Base-by-base conservation (phyloP, 1,284 basidiomycete genomes). In the Tilletia setariae region DNA sequence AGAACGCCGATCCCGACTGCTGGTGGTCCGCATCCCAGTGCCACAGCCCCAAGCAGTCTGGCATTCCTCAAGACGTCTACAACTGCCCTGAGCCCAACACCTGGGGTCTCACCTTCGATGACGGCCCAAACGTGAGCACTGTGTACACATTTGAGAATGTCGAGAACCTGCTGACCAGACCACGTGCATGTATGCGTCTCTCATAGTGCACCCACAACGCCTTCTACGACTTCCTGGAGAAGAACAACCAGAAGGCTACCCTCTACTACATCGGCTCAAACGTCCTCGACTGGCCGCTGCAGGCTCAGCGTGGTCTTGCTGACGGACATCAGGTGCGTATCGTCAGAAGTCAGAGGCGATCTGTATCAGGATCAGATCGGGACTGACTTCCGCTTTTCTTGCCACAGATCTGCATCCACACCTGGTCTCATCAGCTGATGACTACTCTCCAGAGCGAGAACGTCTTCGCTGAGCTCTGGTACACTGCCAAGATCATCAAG, bases 381-480 rank as follows among this genome's bases (percentile, higher is more conserved):
- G n/a, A n/a, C n/a, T n/a, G n/a, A n/a, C n/a, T n/a, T n/a, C n/a
- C n/a, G n/a, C n/a, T n/a, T n/a, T n/a, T n/a, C n/a, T n/a, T 42
- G 3, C 21, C 35, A 4, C 35, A 70, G 51, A 81, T 85, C 66
- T 83, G 83, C 66, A 74, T 84, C 25, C 71, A 71, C 51, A 71
- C 84, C 47, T 86, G 85, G 85, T 83, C 81, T 13, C 85, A 86
- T 73, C 81, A 79, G 74, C 84, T 84, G 78, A 85, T 86, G 84
- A 86, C 86, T 7, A 78, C 84, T 15, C 77, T 86, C 65, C 82
- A 68, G 83, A 68, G 85, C 79, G 85, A 86, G 66, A 80, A 85
- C 70, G 85, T 83, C 30, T 87, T 87, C 72, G 85, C 86, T 49
- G 86, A 87, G 79, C 82, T 87, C 25, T 87, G 85, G 78, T 87